Conservation (phyloP, 768 basidiomycete genomes). For the Suillus brevipes region DNA sequence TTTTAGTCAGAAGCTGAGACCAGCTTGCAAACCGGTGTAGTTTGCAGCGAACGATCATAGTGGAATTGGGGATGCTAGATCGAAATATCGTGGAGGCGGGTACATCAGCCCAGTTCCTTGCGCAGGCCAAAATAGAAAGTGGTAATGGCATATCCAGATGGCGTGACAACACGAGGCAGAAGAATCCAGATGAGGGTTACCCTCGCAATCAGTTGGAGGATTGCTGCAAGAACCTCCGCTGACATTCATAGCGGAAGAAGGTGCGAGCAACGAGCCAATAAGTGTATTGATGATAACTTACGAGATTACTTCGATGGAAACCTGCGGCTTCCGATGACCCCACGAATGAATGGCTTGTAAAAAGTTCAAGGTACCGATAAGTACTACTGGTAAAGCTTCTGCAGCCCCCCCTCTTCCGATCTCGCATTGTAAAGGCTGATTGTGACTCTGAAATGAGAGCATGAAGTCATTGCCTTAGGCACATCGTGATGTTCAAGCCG, state of each 20-base stretch:
- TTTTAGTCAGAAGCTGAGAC: not conserved
- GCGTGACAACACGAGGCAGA: not conserved
- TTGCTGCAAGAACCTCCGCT: constrained; percentile 2
- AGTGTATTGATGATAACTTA: not conserved
- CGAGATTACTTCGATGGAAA: not conserved
- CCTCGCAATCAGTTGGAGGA: constrained; percentile 2
- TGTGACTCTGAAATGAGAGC: not conserved
- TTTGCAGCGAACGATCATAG: not conserved
- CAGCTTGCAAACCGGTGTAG: not conserved
- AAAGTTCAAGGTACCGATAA: constrained; percentile 3
- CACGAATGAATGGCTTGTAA: not conserved
- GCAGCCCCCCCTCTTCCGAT: not conserved
- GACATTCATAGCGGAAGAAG: constrained; percentile 6
- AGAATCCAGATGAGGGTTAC: not conserved
- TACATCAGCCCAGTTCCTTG: constrained; percentile 1
- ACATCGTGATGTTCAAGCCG: not conserved
- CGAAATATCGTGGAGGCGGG: not conserved
- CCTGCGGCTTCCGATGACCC: not conserved
- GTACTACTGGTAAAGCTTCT: constrained; percentile 3
- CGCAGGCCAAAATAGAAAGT: not conserved
- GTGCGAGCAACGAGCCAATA: not conserved
- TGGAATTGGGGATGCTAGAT: not conserved
- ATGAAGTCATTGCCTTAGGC: constrained; percentile 4
- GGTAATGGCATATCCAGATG: not conserved
- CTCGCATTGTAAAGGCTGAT: constrained; percentile 1